These are phyloP conservation scores for Caryopteris hybrid DNA, from an alignment of 305 asterid species.

Conservation along the genomic window DNA sequence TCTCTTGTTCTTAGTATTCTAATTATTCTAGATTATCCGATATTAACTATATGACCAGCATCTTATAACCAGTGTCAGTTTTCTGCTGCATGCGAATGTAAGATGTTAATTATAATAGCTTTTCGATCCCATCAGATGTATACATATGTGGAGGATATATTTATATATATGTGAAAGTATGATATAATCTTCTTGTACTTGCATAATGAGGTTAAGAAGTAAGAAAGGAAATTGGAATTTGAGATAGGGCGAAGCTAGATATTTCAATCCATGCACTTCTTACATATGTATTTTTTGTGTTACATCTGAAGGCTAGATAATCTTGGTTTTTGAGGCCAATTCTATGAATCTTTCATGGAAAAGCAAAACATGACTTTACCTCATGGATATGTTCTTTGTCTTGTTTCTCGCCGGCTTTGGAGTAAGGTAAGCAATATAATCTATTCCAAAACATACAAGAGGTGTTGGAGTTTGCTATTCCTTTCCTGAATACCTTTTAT, in stretches of 20 bases:
- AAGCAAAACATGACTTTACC: conserved; percentile 3
- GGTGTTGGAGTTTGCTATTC: conserved; percentile 19
- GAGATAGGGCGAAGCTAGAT: conserved; percentile 6
- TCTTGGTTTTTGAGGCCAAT: neutral
- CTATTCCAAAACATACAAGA: conserved; percentile 20
- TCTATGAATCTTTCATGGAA: neutral
- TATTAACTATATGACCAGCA: conserved; percentile 17
- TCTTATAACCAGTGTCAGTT: conserved; percentile 11
- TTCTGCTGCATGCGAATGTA: conserved; percentile 13
- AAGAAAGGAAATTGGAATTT: neutral
- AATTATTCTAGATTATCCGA: conserved; percentile 14
- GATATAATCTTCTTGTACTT: neutral
- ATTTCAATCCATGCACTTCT: conserved; percentile 7
- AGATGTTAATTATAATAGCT: neutral
- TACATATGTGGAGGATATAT: conserved; percentile 18
- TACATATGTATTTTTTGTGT: neutral
- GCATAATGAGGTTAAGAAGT: neutral
- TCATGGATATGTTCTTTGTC: conserved; percentile 1
- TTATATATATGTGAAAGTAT: neutral
- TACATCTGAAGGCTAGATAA: neutral
- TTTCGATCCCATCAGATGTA: conserved; percentile 13
- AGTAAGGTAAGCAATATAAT: conserved; percentile 1
- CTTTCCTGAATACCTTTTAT: conserved; percentile 15
- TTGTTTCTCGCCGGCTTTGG: neutral
- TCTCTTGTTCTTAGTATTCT: conserved; percentile 9